Conservation (phyloP, 108 stramenopile species). For the Thalassiosira profunda region DNA sequence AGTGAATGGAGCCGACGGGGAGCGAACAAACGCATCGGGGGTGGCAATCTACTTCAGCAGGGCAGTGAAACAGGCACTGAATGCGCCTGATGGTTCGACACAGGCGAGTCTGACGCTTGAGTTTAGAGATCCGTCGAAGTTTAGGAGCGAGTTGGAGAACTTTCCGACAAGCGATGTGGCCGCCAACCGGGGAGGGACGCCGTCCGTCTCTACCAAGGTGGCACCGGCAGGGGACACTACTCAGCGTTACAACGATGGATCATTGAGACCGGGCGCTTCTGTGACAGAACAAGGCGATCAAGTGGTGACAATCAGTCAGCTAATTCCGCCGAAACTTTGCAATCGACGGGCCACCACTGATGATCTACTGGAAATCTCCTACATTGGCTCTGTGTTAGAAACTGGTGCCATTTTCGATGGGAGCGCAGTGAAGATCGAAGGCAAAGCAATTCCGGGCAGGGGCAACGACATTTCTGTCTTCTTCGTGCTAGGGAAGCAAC, state of each 20-base stretch:
- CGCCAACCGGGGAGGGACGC: conserved; percentile 25
- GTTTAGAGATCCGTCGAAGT: conserved; percentile 74
- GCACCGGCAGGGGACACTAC: conserved; percentile 84
- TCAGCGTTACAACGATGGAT: conserved; percentile 71
- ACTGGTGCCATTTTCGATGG: conserved; percentile 85
- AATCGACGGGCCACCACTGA: conserved; percentile 64
- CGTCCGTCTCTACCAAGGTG: conserved; percentile 63
- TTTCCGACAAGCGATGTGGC: conserved; percentile 15
- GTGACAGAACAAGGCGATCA: conserved; percentile 72
- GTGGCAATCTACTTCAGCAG: conserved; percentile 67
- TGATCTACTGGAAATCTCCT: conserved; percentile 85
- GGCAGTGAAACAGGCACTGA: conserved; percentile 42
- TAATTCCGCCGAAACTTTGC: conserved; percentile 81
- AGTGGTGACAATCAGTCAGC: conserved; percentile 67
- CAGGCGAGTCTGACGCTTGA: conserved; percentile 45
- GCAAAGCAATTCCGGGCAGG: conserved; percentile 75
- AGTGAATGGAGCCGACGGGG: conserved; percentile 59
- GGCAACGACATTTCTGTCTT: conserved; percentile 84
- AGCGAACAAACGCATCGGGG: conserved; percentile 72
- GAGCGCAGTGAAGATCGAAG: conserved; percentile 79
- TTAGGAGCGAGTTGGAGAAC: conserved; percentile 51
- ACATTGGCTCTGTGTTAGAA: conserved; percentile 74
- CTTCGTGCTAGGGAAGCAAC: conserved; percentile 91
- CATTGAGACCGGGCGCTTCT: conserved; percentile 40
- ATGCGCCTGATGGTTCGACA: conserved; percentile 1